phyloP scores from a whole-genome alignment of 805 yeast genomes.

The Candida nanaspora region DNA sequence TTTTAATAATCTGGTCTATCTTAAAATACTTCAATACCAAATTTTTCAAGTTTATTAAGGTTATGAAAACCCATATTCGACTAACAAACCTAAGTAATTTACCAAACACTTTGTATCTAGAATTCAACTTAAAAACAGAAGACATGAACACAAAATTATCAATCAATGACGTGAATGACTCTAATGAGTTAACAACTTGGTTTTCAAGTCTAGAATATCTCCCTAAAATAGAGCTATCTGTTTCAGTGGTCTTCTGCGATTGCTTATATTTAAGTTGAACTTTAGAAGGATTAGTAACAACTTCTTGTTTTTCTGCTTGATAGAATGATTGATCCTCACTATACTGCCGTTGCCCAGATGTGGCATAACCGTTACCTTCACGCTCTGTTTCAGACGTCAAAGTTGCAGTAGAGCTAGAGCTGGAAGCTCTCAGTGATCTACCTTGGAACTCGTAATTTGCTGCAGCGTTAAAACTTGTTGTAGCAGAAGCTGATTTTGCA shows the following conservation, averaged over 20 bases:
- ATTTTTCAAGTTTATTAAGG: conserved; percentile 21
- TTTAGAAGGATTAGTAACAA: background rate
- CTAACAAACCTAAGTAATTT: conserved; percentile 16
- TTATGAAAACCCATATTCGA: conserved; percentile 21
- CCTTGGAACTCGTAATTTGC: background rate
- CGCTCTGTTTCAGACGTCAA: background rate
- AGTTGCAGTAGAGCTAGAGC: background rate
- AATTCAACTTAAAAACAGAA: conserved; percentile 2
- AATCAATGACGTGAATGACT: conserved; percentile 4
- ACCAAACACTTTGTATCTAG: conserved; percentile 6
- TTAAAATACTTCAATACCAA: conserved; percentile 13
- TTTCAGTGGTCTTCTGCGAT: too few relatives aligned
- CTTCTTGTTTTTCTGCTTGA: background rate
- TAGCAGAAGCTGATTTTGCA: too few relatives aligned
- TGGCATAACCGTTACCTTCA: too few relatives aligned
- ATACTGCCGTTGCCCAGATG: background rate
- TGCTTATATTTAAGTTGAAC: background rate
- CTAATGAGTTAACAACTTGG: conserved; percentile 3
- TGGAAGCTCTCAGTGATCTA: background rate
- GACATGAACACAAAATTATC: conserved; percentile 6
- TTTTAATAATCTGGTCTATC: conserved; percentile 14
- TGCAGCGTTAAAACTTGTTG: too few relatives aligned
- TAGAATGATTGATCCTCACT: background rate
- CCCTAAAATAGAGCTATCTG: too few relatives aligned
- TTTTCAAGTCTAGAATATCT: too few relatives aligned